Evolutionary conservation across 73 alveolate species (phyloP), one percentile per base, ranked within the genome.

Genomic region (Breviolum minutum): DNA sequence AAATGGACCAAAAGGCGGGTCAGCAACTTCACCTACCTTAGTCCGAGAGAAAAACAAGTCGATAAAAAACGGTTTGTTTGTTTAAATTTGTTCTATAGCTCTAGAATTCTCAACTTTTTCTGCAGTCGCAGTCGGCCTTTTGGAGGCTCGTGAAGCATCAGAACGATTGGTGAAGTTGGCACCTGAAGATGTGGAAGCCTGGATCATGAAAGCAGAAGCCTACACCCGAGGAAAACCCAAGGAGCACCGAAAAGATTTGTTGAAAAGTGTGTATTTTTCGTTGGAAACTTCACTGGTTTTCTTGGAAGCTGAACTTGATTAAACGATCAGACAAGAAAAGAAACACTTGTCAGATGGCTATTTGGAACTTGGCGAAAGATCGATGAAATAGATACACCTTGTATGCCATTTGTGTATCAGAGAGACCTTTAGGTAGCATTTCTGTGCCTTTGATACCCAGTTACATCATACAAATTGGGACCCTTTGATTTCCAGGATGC

Each of bases 201-300:
- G 64, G 94, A n/a, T 16, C 79, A 62, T 86, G 81, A 86, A 86
- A 27, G 77, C 94, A 5, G 94, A 86, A 54, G 80, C 94, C 63
- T 27, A 63, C 64, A 63, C 94, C 6, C 94, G 94, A 6, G 30
- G 22, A 19, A 63, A 63, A 6, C 94, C 77, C 77, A 26, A 86
- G 94, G 94, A 86, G 62, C 12, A 63, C 76, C 48, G 8, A 8
- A n/a, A 11, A 19, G 83, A 22, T 22, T 68, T 68, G n/a, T 4
- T 22, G 8, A n/a, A n/a, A n/a, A 40, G 54, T 40, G 54, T 2
- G 54, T 40, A 40, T 40, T 40, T 40, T 40, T 40, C 54, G 54
- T 40, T 40, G 54, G 54, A 40, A 40, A 3, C 74, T 2, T 1
- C 24, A 17, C 77, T 4, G 6, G n/a, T 14, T 22, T 22, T 17